Percentiles rank a stretch among this genome's conserved stretches.
Conservation (phyloP, 805 yeast genomes). For the Starmerella roubikii region DNA sequence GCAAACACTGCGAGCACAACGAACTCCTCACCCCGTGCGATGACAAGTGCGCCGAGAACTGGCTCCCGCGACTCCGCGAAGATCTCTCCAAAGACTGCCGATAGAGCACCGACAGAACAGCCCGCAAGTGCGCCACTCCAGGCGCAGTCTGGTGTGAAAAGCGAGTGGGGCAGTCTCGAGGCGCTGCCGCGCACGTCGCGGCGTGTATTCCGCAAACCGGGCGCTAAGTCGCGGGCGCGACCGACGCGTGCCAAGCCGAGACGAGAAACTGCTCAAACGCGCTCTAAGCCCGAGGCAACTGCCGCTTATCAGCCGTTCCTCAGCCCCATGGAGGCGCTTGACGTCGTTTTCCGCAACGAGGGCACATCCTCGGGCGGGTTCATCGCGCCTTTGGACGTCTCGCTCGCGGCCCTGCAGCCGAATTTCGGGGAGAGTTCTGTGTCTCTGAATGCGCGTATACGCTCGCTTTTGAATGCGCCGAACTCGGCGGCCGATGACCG, state of each 20-base stretch:
- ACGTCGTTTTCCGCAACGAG: slow-evolving; percentile 11
- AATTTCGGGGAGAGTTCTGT: slow-evolving; percentile 11
- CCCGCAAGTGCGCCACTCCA: background rate
- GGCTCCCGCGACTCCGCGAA: background rate
- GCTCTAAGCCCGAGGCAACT: background rate
- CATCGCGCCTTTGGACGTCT: slow-evolving; percentile 11
- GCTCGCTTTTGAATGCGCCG: slow-evolving; percentile 13
- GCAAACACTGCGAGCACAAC: background rate
- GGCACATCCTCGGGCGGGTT: slow-evolving; percentile 12
- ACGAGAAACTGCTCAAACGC: no score
- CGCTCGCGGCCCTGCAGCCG: slow-evolving; percentile 9
- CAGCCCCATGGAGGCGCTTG: slow-evolving; percentile 14
- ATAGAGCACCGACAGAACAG: background rate
- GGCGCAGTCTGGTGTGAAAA: background rate
- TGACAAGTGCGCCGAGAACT: background rate
- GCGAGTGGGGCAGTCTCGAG: background rate
- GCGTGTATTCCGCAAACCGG: slow-evolving; percentile 1
- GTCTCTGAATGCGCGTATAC: slow-evolving; percentile 18
- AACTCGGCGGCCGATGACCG: slow-evolving; percentile 3
- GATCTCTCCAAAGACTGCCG: background rate
- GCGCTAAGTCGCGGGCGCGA: background rate
- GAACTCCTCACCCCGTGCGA: background rate
- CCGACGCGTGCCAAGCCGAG: background rate
- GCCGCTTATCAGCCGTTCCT: slow-evolving; percentile 4
- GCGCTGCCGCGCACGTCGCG: background rate